Evolutionary conservation across 768 basidiomycete species (phyloP), one percentile per base, ranked within the genome.

Genomic region (Tulasnella sp.): DNA sequence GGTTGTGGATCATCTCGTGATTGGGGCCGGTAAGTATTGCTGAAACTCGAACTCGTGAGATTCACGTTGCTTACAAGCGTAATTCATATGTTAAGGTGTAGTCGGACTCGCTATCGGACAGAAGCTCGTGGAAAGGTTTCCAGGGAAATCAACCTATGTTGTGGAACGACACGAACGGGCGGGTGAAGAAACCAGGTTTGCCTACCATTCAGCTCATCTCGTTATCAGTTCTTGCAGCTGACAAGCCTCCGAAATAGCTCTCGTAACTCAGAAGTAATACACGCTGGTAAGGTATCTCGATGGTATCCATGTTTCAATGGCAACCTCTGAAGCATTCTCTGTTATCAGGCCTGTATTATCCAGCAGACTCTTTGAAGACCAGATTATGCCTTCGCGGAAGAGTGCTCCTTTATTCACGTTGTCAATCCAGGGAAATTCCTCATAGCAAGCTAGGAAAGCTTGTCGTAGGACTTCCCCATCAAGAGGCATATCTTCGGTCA

Each of bases 201-300:
- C 37, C 59, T 29, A 19, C 58, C 46, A 32, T 45, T 12, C 49
- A n/a, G 34, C 22, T 19, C 45, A 4, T 22, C 34, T 45, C 32
- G 6, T 48, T 20, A 53, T 37, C 34, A 43, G 15, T 28, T 16
- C 33, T 16, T 7, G 34, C 34, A 35, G 19, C 34, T 35, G 19
- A n/a, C 34, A 2, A 31, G 31, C 47, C 44, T 32, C 24, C 25
- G 16, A 42, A 50, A 16, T 48, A 91, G 90, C 63, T 90, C 87
- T 34, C 77, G 92, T 13, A 95, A 93, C 63, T 92, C 90, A 0
- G 92, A 95, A 61, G 92, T 98, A 20, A 83, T 96, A 24, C 92
- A 96, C 67, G 81, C 86, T 54, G 90, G 85, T 79, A 60, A 37
- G 24, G 31, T 4, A 48, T 4, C 24, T 4, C 20, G 9, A 22